A percentile compares a stretch with the other conserved stretches of the same genome.
These are phyloP conservation scores for Dictyostelium purpureum DNA, from an alignment of 78 protist species.

Conservation along the genomic window DNA sequence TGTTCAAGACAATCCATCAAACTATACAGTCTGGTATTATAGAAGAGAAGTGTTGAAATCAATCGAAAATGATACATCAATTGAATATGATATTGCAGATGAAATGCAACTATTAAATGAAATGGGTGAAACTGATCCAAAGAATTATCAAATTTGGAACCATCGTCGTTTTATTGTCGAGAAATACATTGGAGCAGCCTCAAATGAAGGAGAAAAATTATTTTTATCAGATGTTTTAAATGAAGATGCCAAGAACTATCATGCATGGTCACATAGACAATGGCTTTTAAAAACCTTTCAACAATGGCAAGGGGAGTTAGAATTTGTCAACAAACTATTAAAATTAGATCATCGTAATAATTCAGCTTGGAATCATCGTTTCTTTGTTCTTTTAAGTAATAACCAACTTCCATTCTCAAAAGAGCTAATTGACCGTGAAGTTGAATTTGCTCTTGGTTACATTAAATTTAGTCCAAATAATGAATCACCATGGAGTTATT, in stretches of 20 bases:
- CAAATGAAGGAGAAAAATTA: conserved; percentile 63
- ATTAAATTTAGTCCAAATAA: conserved; percentile 78
- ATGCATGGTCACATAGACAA: conserved; percentile 95
- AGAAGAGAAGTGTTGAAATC: conserved; percentile 71
- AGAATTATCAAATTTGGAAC: conserved; percentile 97
- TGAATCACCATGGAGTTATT: conserved; percentile 83
- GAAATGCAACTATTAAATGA: conserved; percentile 54
- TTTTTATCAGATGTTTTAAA: conserved; percentile 65
- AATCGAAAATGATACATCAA: conserved; percentile 19
- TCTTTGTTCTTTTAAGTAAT: conserved; percentile 69
- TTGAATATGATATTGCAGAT: conserved; percentile 80
- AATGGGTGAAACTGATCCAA: conserved; percentile 75
- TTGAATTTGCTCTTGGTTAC: conserved; percentile 6
- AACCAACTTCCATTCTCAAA: neutral
- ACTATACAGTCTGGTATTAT: conserved; percentile 94
- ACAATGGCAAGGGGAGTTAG: conserved; percentile 84
- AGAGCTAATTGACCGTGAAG: conserved; percentile 17
- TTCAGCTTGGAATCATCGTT: conserved; percentile 97
- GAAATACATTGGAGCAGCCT: neutral
- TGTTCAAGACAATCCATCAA: conserved; percentile 90
- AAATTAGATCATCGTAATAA: conserved; percentile 91
- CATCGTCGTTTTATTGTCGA: conserved; percentile 89
- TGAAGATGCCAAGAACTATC: conserved; percentile 96
- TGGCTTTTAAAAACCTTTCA: conserved; percentile 34
- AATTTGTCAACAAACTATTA: conserved; percentile 78